A percentile compares a stretch with the other conserved stretches of the same genome.
Evolutionary conservation across 2,329 filamentous ascomycete genomes (phyloP).

Genomic region (Fusarium nurragi): DNA sequence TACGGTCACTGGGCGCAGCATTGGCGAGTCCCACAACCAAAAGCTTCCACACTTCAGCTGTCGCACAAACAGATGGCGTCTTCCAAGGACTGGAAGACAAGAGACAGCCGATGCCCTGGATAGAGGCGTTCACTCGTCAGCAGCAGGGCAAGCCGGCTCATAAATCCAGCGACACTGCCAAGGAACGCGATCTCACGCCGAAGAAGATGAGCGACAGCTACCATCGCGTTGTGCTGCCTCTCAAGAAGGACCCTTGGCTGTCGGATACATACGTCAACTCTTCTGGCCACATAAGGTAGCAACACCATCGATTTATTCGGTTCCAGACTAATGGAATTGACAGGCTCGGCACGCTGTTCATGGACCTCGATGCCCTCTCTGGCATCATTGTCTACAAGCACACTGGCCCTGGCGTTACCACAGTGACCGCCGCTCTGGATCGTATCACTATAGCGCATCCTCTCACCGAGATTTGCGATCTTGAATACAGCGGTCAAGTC

Average conservation of each 20-base stretch:
- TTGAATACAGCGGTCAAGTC: slow-evolving; percentile 71
- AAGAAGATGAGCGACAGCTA: slow-evolving; percentile 48
- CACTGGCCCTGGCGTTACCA: slow-evolving; percentile 64
- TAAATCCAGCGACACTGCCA: slow-evolving; percentile 1
- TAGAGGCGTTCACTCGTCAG: slow-evolving; percentile 42
- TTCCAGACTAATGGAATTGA: accelerated
- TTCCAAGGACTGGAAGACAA: slow-evolving; percentile 43
- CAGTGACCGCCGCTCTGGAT: slow-evolving; percentile 60
- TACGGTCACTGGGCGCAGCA: neutral
- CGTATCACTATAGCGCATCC: slow-evolving; percentile 71
- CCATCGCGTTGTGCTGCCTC: slow-evolving; percentile 60
- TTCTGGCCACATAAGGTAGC: slow-evolving; percentile 72
- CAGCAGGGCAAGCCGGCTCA: slow-evolving; percentile 30
- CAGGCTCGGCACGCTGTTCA: slow-evolving; percentile 74
- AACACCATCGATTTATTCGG: neutral
- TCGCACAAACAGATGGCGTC: slow-evolving; percentile 43
- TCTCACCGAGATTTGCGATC: slow-evolving; percentile 79
- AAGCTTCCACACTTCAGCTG: slow-evolving; percentile 31
- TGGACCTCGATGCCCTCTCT: slow-evolving; percentile 82
- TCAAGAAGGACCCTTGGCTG: slow-evolving; percentile 79
- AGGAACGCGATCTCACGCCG: slow-evolving; percentile 42
- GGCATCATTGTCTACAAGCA: slow-evolving; percentile 79
- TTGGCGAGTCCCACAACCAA: neutral
- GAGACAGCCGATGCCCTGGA: slow-evolving; percentile 44
- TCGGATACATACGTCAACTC: slow-evolving; percentile 82